These are phyloP conservation scores for Phialocephala sp. DNA, from an alignment of 2,329 filamentous ascomycete species.

Conservation along the genomic window DNA sequence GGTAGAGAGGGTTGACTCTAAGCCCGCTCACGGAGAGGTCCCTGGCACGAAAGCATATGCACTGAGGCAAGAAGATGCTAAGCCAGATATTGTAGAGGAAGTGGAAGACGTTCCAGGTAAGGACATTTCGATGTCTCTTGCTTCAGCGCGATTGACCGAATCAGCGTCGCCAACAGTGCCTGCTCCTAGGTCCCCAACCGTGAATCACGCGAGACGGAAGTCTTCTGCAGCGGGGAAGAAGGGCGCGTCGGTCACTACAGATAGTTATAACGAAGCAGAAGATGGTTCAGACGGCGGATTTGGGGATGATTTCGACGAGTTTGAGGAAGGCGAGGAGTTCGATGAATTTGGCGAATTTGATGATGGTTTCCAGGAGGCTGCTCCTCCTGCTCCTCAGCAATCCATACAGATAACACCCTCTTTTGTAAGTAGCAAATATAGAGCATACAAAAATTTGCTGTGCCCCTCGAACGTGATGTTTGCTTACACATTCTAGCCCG, in stretches of 20 bases:
- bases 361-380: conserved; percentile 67
- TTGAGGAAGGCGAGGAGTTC: conserved; percentile 60
- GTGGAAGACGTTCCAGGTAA: conserved; percentile 60
- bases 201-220: conserved; percentile 47
- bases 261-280: conserved; percentile 66
- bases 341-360: conserved; percentile 61
- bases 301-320: conserved; percentile 73
- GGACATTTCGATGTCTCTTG: conserved; percentile 43
- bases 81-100: conserved; percentile 63
- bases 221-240: conserved; percentile 41
- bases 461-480: conserved; percentile 19
- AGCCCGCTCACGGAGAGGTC: conserved; percentile 64
- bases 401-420: conserved; percentile 44
- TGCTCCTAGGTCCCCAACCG: conserved; percentile 53
- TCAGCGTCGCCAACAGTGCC: conserved; percentile 61
- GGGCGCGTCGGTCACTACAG: conserved; percentile 46
- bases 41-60: conserved; percentile 64
- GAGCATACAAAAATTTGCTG: conserved; percentile 26
- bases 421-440: conserved; percentile 51
- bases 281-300: conserved; percentile 58
- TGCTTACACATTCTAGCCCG: conserved; percentile 55
- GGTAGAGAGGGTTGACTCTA: conserved; percentile 62
- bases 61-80: conserved; percentile 60
- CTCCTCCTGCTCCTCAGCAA: conserved; percentile 46
- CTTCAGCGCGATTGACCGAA: conserved; percentile 63